phyloP scores from a whole-genome alignment of 306 rosid genomes.

The Fagus sylvatica region DNA sequence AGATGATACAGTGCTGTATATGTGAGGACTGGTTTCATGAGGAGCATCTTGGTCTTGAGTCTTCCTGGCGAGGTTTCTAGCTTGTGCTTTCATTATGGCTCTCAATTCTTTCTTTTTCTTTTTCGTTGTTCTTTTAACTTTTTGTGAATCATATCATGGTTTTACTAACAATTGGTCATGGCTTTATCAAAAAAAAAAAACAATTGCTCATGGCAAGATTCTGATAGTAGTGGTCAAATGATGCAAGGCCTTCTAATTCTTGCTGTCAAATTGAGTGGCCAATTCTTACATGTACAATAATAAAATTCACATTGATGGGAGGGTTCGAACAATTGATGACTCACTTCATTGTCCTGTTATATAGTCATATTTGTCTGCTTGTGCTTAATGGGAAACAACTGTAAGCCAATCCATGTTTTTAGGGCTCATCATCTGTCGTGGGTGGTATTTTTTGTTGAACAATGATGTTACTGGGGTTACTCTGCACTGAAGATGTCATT shows the following conservation, averaged over 20 bases:
- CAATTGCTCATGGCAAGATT: background rate
- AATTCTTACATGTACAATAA: background rate
- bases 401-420: background rate
- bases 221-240: no score
- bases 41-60: constrained; percentile 84
- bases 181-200: no score
- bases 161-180: background rate
- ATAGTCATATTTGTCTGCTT: background rate
- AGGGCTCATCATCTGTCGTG: background rate
- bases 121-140: constrained; percentile 2
- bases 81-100: constrained; percentile 10
- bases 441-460: background rate
- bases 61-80: constrained; percentile 81
- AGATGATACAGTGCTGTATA: constrained; percentile 94
- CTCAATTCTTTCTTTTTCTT: constrained; percentile 5
- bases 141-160: constrained; percentile 2
- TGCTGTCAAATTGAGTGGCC: background rate
- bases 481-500: background rate
- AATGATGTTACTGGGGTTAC: background rate
- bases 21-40: constrained; percentile 99
- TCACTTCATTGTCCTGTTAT: background rate
- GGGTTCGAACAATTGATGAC: background rate
- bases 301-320: background rate
- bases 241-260: no score
- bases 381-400: no score